phyloP scores from a whole-genome alignment of 352 stramenopile genomes.

The Pythium monospermum region DNA sequence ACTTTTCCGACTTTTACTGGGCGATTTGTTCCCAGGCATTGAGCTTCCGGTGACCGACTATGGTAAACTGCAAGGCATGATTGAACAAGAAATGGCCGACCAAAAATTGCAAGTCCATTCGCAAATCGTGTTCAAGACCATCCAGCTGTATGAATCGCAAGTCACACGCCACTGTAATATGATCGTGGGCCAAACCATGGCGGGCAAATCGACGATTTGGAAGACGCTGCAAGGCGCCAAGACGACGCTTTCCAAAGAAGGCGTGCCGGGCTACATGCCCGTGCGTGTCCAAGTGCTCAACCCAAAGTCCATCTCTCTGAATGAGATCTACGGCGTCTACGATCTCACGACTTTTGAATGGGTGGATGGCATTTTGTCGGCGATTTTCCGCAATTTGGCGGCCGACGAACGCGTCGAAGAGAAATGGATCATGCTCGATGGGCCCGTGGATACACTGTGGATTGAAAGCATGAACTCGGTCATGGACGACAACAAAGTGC shows the following conservation, averaged over 20 bases:
- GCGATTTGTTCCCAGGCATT: constrained; percentile 87
- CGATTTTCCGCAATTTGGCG: constrained; percentile 74
- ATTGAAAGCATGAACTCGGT: constrained; percentile 90
- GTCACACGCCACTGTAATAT: constrained; percentile 94
- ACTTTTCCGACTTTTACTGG: constrained; percentile 88
- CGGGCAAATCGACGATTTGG: constrained; percentile 88
- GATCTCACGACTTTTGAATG: constrained; percentile 85
- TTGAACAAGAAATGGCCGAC: constrained; percentile 82
- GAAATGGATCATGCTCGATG: constrained; percentile 88
- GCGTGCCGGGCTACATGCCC: constrained; percentile 68
- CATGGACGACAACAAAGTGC: constrained; percentile 87
- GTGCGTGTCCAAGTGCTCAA: constrained; percentile 85
- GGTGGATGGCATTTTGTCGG: constrained; percentile 82
- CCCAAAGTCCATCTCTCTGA: constrained; percentile 86
- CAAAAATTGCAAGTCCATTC: constrained; percentile 87
- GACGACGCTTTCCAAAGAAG: constrained; percentile 70
- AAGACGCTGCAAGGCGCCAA: constrained; percentile 73
- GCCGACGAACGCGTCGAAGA: constrained; percentile 72
- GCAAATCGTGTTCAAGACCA: constrained; percentile 93
- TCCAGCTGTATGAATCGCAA: constrained; percentile 94
- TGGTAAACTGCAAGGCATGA: constrained; percentile 84
- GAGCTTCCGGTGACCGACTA: constrained; percentile 89
- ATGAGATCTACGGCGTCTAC: constrained; percentile 90
- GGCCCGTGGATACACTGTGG: constrained; percentile 84
- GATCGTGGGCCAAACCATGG: constrained; percentile 91